Base-by-base conservation (phyloP, 2,329 filamentous ascomycete genomes). In the Canariomyces notabilis region DNA sequence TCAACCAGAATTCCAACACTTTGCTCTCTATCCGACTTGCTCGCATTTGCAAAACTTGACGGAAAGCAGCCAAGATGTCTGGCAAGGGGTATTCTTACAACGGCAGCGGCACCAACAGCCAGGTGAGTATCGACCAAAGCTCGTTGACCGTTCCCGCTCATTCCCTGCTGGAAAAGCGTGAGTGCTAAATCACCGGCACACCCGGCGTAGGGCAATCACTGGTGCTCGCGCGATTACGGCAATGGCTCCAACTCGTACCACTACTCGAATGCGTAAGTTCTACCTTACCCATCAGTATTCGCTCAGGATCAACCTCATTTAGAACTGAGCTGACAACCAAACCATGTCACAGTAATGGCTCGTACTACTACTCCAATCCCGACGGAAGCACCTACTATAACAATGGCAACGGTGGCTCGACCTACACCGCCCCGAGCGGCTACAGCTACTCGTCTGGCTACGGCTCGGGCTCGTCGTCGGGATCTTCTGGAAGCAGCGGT, bases 291-390 rank as follows among this genome's bases (percentile, higher is more conserved):
- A 1, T 15, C 2, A 15, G 11, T 1, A 22, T 20, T n/a, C 22
- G 8, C 26, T 3, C 9, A 29, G 26, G 14, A 29, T 8, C 7
- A 8, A 9, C 8, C 9, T 9, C 14, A 9, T 11, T 9, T 3
- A 29, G 7, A 12, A 29, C 26, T 9, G 26, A 29, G 26, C n/a
- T n/a, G n/a, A n/a, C n/a, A n/a, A n/a, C n/a, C n/a, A n/a, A 19
- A 37, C 22, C 4, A 29, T n/a, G 22, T 39, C 34, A n/a, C 20
- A 59, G 57, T 2, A 59, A 86, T 56, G 81, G 82, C 31, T 85
- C 80, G 1, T 87, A 87, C 72, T 86, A 87, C 69, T 87, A 87
- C 67, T 77, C 75, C 61, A 87, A 87, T 67, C 66, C 80, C 37
- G 75, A 84, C 52, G 80, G 81, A 12, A 84, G 77, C 59, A 83